Conservation (phyloP, 2,329 filamentous ascomycete genomes). For the Aspergillus fructus region DNA sequence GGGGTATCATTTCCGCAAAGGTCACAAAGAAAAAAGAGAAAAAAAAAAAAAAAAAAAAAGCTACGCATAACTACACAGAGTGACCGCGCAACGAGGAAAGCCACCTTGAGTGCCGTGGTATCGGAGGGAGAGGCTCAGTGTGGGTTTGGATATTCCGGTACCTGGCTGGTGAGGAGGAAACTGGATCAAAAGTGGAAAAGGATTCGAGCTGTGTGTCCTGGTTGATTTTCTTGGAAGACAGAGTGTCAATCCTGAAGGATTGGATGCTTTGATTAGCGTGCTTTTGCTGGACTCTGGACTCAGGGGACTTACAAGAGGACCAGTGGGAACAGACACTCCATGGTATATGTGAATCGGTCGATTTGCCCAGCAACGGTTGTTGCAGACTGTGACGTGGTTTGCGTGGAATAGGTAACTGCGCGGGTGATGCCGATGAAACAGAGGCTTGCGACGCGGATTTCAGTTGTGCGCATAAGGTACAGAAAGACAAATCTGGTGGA, state of each 20-base stretch:
- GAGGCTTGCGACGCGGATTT: constrained; percentile 9
- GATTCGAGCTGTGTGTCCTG: not conserved
- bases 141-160: constrained; percentile 3
- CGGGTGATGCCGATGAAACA: constrained; percentile 15
- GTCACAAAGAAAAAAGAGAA: not conserved
- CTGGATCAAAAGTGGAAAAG: constrained; percentile 1
- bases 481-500: constrained; percentile 1
- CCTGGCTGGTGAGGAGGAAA: not conserved
- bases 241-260: constrained; percentile 1
- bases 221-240: constrained; percentile 7
- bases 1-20: constrained; percentile 1
- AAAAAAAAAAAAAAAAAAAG: not conserved
- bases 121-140: constrained; percentile 2
- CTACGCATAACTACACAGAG: not conserved
- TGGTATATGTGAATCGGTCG: constrained; percentile 11
- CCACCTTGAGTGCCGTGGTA: constrained; percentile 3
- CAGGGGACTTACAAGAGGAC: constrained; percentile 5
- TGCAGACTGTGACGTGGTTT: constrained; percentile 5
- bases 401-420: constrained; percentile 9
- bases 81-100: not conserved
- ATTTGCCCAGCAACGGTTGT: constrained; percentile 7
- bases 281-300: too few relatives aligned
- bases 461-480: constrained; percentile 7
- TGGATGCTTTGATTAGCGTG: not conserved
- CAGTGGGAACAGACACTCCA: constrained; percentile 12